These are phyloP conservation scores for Lasiodiplodia hormozganensis DNA, from an alignment of 2,329 filamentous ascomycete species.

Conservation along the genomic window DNA sequence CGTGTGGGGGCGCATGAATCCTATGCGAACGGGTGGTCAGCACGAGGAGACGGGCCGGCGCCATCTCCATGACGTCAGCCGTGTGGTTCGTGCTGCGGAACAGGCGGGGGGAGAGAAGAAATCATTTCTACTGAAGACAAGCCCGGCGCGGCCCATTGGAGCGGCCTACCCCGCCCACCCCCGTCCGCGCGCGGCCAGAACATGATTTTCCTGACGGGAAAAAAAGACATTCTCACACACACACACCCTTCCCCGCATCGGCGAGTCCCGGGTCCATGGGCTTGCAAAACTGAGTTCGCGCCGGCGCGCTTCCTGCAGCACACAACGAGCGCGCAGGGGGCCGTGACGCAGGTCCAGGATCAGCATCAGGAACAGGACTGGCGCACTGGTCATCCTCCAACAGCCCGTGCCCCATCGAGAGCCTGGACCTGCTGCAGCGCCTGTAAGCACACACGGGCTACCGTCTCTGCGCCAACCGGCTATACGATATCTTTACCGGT, in stretches of 20 bases:
- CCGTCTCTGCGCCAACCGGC: constrained; percentile 80
- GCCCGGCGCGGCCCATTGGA: not conserved
- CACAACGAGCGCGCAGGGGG: not conserved
- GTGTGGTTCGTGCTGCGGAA: not conserved
- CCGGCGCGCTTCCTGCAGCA: constrained; percentile 25
- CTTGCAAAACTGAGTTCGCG: constrained; percentile 14
- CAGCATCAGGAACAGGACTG: constrained; percentile 29
- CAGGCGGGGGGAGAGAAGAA: too few species aligned
- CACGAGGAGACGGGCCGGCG: not conserved
- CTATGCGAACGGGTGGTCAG: constrained; percentile 9
- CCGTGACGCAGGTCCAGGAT: constrained; percentile 2
- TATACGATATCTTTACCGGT: constrained; percentile 61
- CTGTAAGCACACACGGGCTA: constrained; percentile 63
- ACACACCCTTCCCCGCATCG: not conserved
- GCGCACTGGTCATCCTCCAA: constrained; percentile 53
- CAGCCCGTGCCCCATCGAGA: constrained; percentile 50
- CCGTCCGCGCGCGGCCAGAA: not conserved
- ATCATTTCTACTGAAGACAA: not conserved
- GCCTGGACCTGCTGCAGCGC: constrained; percentile 57
- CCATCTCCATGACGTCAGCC: not conserved
- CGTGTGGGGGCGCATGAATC: constrained; percentile 5
- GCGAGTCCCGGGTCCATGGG: not conserved
- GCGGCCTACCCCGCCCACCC: not conserved
- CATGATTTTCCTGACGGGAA: not conserved
- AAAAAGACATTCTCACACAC: not conserved